Evolutionary conservation across 805 yeast genomes (phyloP), one percentile per base, ranked within the genome.

Genomic region (Candida jianshihensis): DNA sequence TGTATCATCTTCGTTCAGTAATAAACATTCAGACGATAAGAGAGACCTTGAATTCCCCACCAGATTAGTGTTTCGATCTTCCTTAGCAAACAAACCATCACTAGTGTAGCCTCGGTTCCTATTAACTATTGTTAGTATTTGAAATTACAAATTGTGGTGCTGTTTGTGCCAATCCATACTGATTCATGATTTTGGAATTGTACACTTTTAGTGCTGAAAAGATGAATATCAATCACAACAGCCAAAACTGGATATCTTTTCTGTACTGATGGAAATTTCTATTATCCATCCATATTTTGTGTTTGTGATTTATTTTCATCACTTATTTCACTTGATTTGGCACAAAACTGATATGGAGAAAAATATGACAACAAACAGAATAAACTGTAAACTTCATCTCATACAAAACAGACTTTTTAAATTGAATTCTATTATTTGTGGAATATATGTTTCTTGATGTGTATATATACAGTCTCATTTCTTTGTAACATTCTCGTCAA

Each of bases 401-500:
- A n/a, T n/a, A n/a, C n/a, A n/a, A n/a, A n/a, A n/a, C n/a, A n/a
- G n/a, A n/a, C n/a, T n/a, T n/a, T n/a, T n/a, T n/a, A 26, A 14
- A 26, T 11, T 5, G 15, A 15, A 5, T n/a, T 26, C 18, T 6
- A 26, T 14, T 29, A n/a, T 29, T 11, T 29, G 14, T 18, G 14
- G 24, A 14, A 11, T 15, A 15, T 26, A 17, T 29, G 4, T 8
- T 7, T 10, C 19, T 6, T 13, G 4, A 4, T 29, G 5, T 13
- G 11, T 15, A 8, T 22, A 14, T n/a, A 14, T 17, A 20, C 22
- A 21, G 35, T 39, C n/a, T 37, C 54, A 57, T 49, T 62, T 71
- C 53, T 71, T 74, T 21, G 77, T 69, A 15, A 76, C 81, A 26
- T 72, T 77, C 40, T 73, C 81, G 40, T 75, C 81, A 20, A 81